Evolutionary conservation across 495 filamentous ascomycete species (phyloP), one percentile per base, ranked within the genome.

Genomic region (Penicillium flavigenum): DNA sequence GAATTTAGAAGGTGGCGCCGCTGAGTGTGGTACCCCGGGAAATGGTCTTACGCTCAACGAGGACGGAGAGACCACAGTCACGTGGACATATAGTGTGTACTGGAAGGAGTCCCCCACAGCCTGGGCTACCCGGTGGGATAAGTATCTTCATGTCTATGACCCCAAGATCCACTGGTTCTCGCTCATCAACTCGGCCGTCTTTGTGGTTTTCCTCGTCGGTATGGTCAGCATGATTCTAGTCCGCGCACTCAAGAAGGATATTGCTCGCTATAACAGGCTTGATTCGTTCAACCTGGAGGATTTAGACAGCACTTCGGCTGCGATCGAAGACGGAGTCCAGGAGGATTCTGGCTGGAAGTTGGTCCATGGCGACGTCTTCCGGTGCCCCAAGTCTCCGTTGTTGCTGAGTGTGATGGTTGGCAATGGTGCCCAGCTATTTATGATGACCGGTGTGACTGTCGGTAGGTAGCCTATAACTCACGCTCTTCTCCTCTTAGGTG

Each of bases 341-440:
- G 94, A 98, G 69, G 94, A 98, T 71, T 96, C 91, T 5, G 94
- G 94, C 38, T 98, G 94, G 94, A 98, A 98, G 75, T 77, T 98
- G 44, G 92, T 98, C 0, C 94, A 98, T 64, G 94, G 94, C 44
- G 94, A 98, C 72, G 93, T 98, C 41, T 98, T 98, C 80, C 85
- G 94, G 42, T 85, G 90, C 11, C 94, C 94, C 5, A 81, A 84
- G 55, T 85, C 89, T 52, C 88, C 92, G 1, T 79, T 98, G 43
- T 76, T 96, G 7, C 81, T 98, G 20, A 90, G 91, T 67, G 78
- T 98, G 14, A 81, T 98, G 64, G 81, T 97, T 47, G 94, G 94
- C 34, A 98, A 94, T 67, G 94, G 94, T 24, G 89, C 91, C 38
- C 94, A 98, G 73, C 82, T 98, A 12, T 97, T 98, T 70, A 92